These are phyloP conservation scores for Fusarium sp. DNA, from an alignment of 2,329 filamentous ascomycete genomes.

Conservation along the genomic window DNA sequence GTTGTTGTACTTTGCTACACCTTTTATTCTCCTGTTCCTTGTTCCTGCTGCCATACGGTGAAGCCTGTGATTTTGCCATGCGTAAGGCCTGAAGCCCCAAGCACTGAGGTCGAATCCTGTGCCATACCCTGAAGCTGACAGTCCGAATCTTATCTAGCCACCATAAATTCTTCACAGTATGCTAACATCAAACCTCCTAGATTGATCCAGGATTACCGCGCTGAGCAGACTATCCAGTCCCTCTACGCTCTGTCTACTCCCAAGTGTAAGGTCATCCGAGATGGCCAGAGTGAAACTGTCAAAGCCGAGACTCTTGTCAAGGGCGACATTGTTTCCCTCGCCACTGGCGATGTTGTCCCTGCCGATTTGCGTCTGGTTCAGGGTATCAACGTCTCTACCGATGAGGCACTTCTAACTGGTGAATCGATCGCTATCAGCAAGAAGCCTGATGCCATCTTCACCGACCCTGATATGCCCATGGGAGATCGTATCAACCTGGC, in stretches of 20 bases:
- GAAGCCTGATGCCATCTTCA: slow-evolving; percentile 67
- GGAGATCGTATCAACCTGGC: slow-evolving; percentile 78
- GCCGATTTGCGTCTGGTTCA: slow-evolving; percentile 75
- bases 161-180: slow-evolving; percentile 29
- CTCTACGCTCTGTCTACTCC: slow-evolving; percentile 69
- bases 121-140: slow-evolving; percentile 49
- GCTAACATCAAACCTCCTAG: slow-evolving; percentile 53
- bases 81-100: slow-evolving; percentile 47
- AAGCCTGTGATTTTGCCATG: slow-evolving; percentile 47
- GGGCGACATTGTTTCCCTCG: slow-evolving; percentile 73
- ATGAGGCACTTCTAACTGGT: slow-evolving; percentile 80
- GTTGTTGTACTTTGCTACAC: slow-evolving; percentile 41
- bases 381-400: slow-evolving; percentile 79
- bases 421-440: slow-evolving; percentile 79
- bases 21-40: slow-evolving; percentile 19
- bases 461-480: slow-evolving; percentile 67
- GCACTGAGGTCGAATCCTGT: slow-evolving; percentile 44
- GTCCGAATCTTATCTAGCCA: slow-evolving; percentile 33
- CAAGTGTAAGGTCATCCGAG: slow-evolving; percentile 69
- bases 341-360: slow-evolving; percentile 76
- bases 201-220: slow-evolving; percentile 70
- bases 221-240: slow-evolving; percentile 72
- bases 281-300: slow-evolving; percentile 63
- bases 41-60: slow-evolving; percentile 46
- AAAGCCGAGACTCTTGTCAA: slow-evolving; percentile 70